These are phyloP conservation scores for Chenopodium formosanum DNA, from an alignment of 148 eudicot species.

Conservation along the genomic window DNA sequence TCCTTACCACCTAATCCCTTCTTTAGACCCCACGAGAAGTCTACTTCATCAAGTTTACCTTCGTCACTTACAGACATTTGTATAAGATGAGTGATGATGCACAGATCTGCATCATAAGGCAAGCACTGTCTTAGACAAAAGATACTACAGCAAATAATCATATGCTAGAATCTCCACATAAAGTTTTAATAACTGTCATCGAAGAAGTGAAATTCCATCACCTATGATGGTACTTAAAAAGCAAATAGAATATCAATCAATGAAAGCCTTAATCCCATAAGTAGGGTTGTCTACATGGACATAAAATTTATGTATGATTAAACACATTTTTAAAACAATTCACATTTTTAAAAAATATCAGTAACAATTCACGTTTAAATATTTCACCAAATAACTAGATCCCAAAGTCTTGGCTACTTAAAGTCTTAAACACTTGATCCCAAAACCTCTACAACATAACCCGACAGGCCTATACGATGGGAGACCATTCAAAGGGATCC, in stretches of 20 bases:
- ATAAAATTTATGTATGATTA: background rate
- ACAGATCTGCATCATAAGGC: background rate
- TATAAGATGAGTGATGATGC: background rate
- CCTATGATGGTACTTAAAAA: background rate
- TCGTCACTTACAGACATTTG: slow-evolving; percentile 28
- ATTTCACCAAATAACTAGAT: too few species aligned
- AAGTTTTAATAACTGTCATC: background rate
- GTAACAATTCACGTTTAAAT: too few species aligned
- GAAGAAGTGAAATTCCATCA: background rate
- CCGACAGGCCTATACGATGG: background rate
- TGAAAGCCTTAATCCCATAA: too few species aligned
- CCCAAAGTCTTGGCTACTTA: too few species aligned
- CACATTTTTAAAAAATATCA: background rate
- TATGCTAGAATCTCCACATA: background rate
- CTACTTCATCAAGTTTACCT: slow-evolving; percentile 30
- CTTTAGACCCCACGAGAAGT: slow-evolving; percentile 66
- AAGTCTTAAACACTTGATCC: too few species aligned
- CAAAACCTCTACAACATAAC: too few species aligned
- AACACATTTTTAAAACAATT: background rate
- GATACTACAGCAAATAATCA: background rate
- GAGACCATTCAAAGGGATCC: background rate
- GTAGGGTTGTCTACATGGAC: too few species aligned
- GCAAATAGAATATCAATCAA: background rate
- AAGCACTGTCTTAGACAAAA: background rate
- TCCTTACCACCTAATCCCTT: slow-evolving; percentile 42